Base-by-base conservation (phyloP, 2,329 filamentous ascomycete species). In the Penicillium sp. region DNA sequence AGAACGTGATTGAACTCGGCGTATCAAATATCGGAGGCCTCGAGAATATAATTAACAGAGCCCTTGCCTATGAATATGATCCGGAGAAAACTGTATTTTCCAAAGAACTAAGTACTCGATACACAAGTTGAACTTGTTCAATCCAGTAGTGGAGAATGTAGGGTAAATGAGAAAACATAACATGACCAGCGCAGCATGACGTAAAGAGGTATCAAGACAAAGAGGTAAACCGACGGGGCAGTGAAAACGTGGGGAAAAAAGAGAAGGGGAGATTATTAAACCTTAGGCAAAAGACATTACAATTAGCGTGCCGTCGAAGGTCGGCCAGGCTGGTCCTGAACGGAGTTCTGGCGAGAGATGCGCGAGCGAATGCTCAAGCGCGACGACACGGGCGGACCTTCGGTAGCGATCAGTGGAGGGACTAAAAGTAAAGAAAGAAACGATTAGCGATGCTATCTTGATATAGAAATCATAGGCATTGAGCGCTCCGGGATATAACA, bases 251-350 rank as follows among this genome's bases (percentile, higher is more conserved):
- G 15, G 39, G 31, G 31, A 10, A 22, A 49, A 41, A 22, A 34
- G 25, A 35, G 42, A n/a, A 58, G 25, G 14, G 25, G 39, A 38
- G 17, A 47, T 31, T 55, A 55, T 41, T 28, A 37, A 55, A 10
- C 43, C 20, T 1, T 28, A n/a, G 17, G n/a, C 35, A 41, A 49
- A 43, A 51, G 20, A 14, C 31, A 58, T 54, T 58, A 62, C 34
- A n/a, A 54, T 64, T 66, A 69, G 5, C 47, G 57, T 10, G 66
- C 67, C n/a, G 66, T 69, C 7, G 66, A 69, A 1, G 67, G 67
- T 8, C 67, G 67, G 11, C 63, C 61, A 1, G 55, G 45, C 15
- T 43, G 31, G 22, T 55, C 59, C 10, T 56, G 42, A 10, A 41
- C 47, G n/a, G 55, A 43, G 22, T 60, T 53, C 22, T 62, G 57